A percentile compares a stretch with the other conserved stretches of the same genome.
These are phyloP conservation scores for Pseudogymnoascus sp. DNA, from an alignment of 2,329 filamentous ascomycete genomes.

Conservation along the genomic window DNA sequence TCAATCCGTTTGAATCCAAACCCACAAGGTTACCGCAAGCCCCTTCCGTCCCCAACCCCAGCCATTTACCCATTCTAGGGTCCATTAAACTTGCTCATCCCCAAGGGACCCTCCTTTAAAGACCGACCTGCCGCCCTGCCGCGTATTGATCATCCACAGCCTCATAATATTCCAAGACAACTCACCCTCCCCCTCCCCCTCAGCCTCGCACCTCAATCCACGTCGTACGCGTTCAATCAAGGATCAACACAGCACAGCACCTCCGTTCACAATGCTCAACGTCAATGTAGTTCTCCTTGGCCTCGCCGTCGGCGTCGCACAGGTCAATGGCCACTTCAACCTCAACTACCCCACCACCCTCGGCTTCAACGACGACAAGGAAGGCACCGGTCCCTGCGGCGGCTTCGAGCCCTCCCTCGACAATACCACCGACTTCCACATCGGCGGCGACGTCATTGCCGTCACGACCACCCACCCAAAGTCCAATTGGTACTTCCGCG, in stretches of 20 bases:
- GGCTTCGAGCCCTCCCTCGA: conserved; percentile 41
- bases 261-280: background rate
- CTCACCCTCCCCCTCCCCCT: background rate
- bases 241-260: background rate
- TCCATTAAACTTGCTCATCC: background rate
- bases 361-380: conserved; percentile 41
- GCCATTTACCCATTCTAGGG: background rate
- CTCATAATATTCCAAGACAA: background rate
- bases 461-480: conserved; percentile 42
- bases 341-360: conserved; percentile 41
- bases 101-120: background rate
- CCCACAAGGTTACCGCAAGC: background rate
- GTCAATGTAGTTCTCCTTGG: conserved; percentile 8
- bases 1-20: background rate
- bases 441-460: conserved; percentile 46
- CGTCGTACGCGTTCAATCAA: background rate
- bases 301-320: conserved; percentile 10
- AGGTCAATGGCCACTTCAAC: conserved; percentile 46
- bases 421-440: conserved; percentile 43
- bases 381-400: conserved; percentile 45
- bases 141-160: background rate
- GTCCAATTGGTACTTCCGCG: conserved; percentile 48
- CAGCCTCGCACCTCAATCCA: background rate
- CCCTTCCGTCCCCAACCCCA: background rate
- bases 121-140: background rate